These are phyloP conservation scores for Clonostachys solani DNA, from an alignment of 2,329 filamentous ascomycete species.

Conservation along the genomic window DNA sequence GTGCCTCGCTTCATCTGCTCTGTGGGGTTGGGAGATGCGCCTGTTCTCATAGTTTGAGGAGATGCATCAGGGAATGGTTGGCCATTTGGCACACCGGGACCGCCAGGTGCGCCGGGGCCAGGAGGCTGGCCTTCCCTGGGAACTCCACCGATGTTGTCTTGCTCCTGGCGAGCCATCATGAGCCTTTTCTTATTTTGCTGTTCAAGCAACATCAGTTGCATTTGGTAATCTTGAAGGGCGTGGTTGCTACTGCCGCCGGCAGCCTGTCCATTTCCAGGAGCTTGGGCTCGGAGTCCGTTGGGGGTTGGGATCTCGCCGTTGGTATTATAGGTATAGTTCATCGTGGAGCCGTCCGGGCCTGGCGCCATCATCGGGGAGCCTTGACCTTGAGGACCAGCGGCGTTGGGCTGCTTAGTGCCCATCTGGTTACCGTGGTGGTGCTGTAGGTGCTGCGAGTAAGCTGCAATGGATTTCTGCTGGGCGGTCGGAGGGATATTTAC, in stretches of 20 bases:
- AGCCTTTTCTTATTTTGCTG: conserved; percentile 85
- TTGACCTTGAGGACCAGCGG: conserved; percentile 67
- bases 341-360: conserved; percentile 59
- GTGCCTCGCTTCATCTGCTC: conserved; percentile 79
- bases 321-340: conserved; percentile 57
- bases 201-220: conserved; percentile 83
- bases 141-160: conserved; percentile 55
- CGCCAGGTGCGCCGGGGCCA: conserved; percentile 49
- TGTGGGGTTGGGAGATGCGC: conserved; percentile 70
- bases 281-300: conserved; percentile 53
- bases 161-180: conserved; percentile 78
- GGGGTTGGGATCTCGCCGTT: conserved; percentile 50
- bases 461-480: conserved; percentile 80
- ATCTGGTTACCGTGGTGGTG: conserved; percentile 79
- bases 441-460: conserved; percentile 80
- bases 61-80: conserved; percentile 66
- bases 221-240: conserved; percentile 82
- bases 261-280: conserved; percentile 39
- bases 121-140: conserved; percentile 41
- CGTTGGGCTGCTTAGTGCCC: conserved; percentile 76
- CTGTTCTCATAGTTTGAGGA: conserved; percentile 62
- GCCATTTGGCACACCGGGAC: conserved; percentile 50
- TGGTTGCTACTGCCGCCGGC: conserved; percentile 62
- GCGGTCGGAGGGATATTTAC: conserved; percentile 50
- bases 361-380: conserved; percentile 79